Evolutionary conservation across 768 basidiomycete species (phyloP), one percentile per base, ranked within the genome.

Genomic region (Tricholoma furcatifolium): DNA sequence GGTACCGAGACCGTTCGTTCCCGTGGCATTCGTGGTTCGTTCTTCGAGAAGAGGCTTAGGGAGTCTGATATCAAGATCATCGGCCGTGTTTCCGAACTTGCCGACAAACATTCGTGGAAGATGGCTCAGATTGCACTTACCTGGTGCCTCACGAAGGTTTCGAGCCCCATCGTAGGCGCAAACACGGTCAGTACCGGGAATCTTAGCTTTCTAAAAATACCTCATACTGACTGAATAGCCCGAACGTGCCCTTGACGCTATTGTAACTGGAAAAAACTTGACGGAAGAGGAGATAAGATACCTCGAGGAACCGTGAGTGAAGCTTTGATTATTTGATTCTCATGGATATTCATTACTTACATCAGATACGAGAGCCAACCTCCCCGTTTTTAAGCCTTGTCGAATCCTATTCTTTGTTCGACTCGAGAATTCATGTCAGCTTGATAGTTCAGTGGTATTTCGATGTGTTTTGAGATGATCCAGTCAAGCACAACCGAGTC

Each of bases 71-170:
- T 66, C 40, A 57, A 56, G 6, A 73, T 74, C 53, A 67, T 73
- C 58, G 55, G 53, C 40, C 65, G 72, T 35, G 69, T 78, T 17
- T 68, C 75, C 43, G 65, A 74, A 46, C 43, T 81, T 12, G 73
- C 78, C 10, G 67, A 68, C 57, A 72, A 72, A 62, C 64, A 65
- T 27, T 70, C 69, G 1, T 53, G 66, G 47, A 64, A 62, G 24
- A 80, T 79, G 77, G 65, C 72, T 4, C 76, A 79, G 50, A 65
- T 79, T 21, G 71, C 77, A 1, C 44, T 78, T 6, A 74, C 75
- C n/a, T 80, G 78, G 78, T 51, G 61, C 0, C 43, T 64, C 15
- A 56, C 54, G 6, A 74, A 74, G 45, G 65, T 72, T 17, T 60
- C 69, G 24, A 71, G 72, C 6, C 74, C 61, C 20, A 68, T 69